Base-by-base conservation (phyloP, 2,329 filamentous ascomycete species). In the Aspergillus hiratsukae region DNA sequence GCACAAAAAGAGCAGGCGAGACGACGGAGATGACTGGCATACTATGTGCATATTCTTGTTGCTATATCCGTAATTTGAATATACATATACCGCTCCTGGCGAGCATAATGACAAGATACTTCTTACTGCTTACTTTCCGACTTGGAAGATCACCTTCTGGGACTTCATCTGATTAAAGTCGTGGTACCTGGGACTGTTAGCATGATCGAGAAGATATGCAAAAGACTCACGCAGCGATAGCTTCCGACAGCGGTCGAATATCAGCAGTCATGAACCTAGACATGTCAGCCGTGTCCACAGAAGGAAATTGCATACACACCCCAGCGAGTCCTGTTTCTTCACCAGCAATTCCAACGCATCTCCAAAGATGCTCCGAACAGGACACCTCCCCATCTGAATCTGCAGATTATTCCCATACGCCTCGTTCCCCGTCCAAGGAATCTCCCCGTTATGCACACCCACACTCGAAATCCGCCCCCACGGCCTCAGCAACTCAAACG, bases 361-460 rank as follows among this genome's bases (percentile, higher is more conserved):
- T 3, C 80, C 74, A 66, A 90, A 90, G 52, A 89, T 82, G 49
- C 69, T 71, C 3, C 69, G 64, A 46, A 91, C 88, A 1, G 88
- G 88, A 66, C 87, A 91, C 51, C 88, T 79, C 7, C 88, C 88
- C 85, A 90, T 90, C 70, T 89, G 86, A 27, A 90, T 64, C 48
- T 82, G 82, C 57, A 91, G 62, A 58, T 91, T 91, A 72, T 91
- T 91, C 27, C 83, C 73, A 62, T 80, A 80, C 2, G 81, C 86
- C 57, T 89, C 82, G 52, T 78, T 81, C 1, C 84, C 87, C 40
- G 75, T 80, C 80, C 84, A 89, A 1, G 85, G 84, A 53, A 88
- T 84, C 76, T 88, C 85, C 21, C 78, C 83, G 65, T 88, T 90
- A 65, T 91, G 88, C 21, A 90, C 87, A 1, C 88, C 87, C 53